phyloP scores from a whole-genome alignment of 1,284 basidiomycete species.

The Leccinum glutinopallens region DNA sequence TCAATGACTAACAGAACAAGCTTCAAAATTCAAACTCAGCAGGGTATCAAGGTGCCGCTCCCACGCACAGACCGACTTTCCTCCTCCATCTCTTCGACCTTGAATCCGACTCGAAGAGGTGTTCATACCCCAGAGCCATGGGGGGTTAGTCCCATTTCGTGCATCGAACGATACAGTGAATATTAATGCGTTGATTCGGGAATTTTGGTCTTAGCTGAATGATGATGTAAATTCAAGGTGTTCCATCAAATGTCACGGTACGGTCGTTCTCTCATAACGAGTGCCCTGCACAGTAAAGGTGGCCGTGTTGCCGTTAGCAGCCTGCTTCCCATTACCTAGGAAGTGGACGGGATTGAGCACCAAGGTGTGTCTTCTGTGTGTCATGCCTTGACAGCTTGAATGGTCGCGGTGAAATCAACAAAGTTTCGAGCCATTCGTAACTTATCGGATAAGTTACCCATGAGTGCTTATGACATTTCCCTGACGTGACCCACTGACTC shows the following conservation, averaged over 20 bases:
- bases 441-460: not conserved
- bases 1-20: constrained; percentile 43
- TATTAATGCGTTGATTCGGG: not conserved
- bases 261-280: not conserved
- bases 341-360: not conserved
- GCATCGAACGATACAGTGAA: not conserved
- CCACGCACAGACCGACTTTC: constrained; percentile 50
- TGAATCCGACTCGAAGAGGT: not conserved
- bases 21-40: constrained; percentile 45
- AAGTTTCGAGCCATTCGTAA: not conserved
- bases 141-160: not conserved
- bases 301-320: not conserved
- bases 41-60: constrained; percentile 36
- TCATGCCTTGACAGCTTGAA: not conserved
- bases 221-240: constrained; percentile 3
- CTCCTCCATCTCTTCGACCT: not conserved
- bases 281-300: not conserved
- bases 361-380: not conserved
- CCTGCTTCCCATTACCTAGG: not conserved
- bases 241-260: constrained; percentile 5
- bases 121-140: not conserved
- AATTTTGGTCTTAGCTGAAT: not conserved
- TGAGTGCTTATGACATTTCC: not conserved
- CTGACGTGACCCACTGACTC: not conserved
- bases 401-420: not conserved